These are phyloP conservation scores for Saccharomyces hybrid DNA, from an alignment of 1,139 yeast genomes.

Conservation along the genomic window DNA sequence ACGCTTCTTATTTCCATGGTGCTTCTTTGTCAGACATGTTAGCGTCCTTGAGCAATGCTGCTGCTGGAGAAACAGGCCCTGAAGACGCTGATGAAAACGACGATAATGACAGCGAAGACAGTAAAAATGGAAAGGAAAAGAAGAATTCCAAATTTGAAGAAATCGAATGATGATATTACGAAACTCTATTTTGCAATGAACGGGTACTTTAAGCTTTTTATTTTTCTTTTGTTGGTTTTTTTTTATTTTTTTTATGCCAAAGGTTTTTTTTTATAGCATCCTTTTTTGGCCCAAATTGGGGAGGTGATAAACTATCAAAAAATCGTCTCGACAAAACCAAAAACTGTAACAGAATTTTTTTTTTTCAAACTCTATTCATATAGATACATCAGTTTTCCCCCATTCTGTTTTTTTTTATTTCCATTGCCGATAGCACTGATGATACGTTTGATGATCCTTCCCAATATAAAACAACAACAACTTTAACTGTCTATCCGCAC, in stretches of 20 bases:
- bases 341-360: neutral
- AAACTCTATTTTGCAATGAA: neutral
- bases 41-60: conserved; percentile 32
- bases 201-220: neutral
- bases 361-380: neutral
- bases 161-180: conserved; percentile 10
- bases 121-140: conserved; percentile 21
- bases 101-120: conserved; percentile 29
- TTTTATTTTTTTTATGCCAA: neutral
- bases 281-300: neutral
- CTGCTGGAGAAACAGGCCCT: conserved; percentile 31
- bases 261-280: neutral
- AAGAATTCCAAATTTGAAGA: conserved; percentile 20
- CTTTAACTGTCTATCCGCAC: neutral
- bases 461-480: neutral
- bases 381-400: neutral
- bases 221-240: conserved; percentile 4
- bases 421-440: too few relatives aligned
- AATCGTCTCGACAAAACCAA: neutral
- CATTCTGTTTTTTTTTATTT: neutral
- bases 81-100: conserved; percentile 26
- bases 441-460: neutral
- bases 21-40: conserved; percentile 30
- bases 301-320: neutral
- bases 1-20: conserved; percentile 22